Evolutionary conservation across 2,329 filamentous ascomycete genomes (phyloP), one percentile per base, ranked within the genome.

Genomic region (Metarhizium guizhouense): DNA sequence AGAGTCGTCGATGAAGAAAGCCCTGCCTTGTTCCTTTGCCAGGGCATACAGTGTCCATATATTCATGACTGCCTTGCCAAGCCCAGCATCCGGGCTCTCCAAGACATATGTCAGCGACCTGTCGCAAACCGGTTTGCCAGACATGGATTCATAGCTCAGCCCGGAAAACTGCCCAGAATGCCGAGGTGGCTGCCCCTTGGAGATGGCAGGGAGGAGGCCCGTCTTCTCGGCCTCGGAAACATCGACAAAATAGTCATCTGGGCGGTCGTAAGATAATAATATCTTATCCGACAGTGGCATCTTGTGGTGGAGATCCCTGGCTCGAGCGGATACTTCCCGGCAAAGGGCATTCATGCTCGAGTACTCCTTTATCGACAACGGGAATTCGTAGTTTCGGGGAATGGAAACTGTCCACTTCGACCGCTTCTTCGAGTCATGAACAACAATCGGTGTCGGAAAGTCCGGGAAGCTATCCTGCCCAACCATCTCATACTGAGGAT

Each of bases 11-110:
- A 95, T 76, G 72, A 95, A 95, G 70, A 95, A 95, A 1, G 83
- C 77, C 29, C 90, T 78, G 14, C 81, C 82, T 67, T 95, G 87
- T 57, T 84, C 80, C 65, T 86, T 77, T 2, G 90, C 89, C 54
- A 95, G 72, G 3, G 88, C 88, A 66, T 94, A 95, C 30, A 89
- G 86, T 63, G 87, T 86, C 90, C 90, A 96, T 55, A 95, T 67
- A 65, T 85, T 80, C 79, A 95, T 84, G 57, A 96, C 70, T 1
- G 86, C 84, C 60, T 83, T 84, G 6, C 90, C 90, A 10, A 95
- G 75, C 3, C 90, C 90, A 2, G 88, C 88, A 63, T 93, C 85
- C 3, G 79, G 71, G 7, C 70, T 80, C 65, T 93, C 88, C 63
- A 95, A 76, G 2, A 91, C 81, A 67, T 87, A 94, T 0, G 88